Evolutionary conservation across 768 basidiomycete genomes (phyloP).

Genomic region (Lyophyllum atratum): DNA sequence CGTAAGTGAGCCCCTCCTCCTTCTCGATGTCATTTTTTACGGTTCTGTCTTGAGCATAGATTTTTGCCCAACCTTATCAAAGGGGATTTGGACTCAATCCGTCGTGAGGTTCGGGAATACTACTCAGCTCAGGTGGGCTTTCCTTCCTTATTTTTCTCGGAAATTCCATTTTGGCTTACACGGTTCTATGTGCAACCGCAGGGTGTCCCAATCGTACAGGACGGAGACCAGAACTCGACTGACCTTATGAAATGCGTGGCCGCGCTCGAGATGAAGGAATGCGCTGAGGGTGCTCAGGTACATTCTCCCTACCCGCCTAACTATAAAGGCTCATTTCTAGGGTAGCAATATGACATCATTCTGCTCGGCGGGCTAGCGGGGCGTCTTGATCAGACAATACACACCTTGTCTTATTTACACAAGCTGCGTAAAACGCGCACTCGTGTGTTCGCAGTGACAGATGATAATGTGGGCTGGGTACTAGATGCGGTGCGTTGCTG

Average conservation of each 20-base stretch:
- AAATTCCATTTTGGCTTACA: neutral
- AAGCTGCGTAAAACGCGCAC: conserved; percentile 67
- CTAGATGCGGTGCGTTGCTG: conserved; percentile 59
- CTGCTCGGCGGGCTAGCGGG: conserved; percentile 90
- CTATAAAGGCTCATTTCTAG: neutral
- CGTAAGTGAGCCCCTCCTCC: conserved; percentile 4
- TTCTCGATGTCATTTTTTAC: neutral
- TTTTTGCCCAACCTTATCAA: conserved; percentile 86
- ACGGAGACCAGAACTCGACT: conserved; percentile 80
- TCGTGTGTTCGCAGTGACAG: conserved; percentile 77
- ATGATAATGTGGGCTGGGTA: conserved; percentile 91
- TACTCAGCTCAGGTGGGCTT: conserved; percentile 60
- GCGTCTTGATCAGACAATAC: conserved; percentile 91
- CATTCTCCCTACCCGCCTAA: conserved; percentile 9
- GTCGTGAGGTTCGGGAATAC: conserved; percentile 69
- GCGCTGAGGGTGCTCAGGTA: conserved; percentile 38
- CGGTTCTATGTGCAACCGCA: conserved; percentile 26
- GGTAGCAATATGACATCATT: conserved; percentile 62
- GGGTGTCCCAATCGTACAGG: conserved; percentile 70
- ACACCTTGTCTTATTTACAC: conserved; percentile 83
- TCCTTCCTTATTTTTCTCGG: neutral
- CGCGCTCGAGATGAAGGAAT: conserved; percentile 62
- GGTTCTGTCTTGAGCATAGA: conserved; percentile 33
- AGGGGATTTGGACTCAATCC: conserved; percentile 91
- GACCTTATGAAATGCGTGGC: conserved; percentile 93